Base-by-base conservation (phyloP, 352 stramenopile species). In the Saprolegnia parasitica region DNA sequence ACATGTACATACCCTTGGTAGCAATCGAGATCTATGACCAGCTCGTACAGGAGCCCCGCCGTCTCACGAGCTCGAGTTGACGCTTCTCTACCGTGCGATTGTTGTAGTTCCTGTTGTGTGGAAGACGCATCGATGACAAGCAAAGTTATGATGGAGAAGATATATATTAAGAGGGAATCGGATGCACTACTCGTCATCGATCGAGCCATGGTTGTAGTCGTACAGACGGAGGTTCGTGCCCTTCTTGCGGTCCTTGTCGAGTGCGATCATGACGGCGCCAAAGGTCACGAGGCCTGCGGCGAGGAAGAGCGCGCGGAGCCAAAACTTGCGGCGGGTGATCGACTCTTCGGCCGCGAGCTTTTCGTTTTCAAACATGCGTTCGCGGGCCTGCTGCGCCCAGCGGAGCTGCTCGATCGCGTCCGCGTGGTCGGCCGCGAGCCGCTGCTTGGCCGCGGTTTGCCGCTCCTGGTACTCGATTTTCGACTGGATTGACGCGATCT, bases 321-420 rank as follows among this genome's bases (percentile, higher is more conserved):
- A 60, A 24, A 60, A 60, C n/a, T 60, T 60, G 16, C 52, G 24
- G 11, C 52, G 52, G 8, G 20, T n/a, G 11, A 60, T 60, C 13
- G 52, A 60, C 35, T 60, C 52, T 24, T 60, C 52, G 11, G 52
- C 52, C 13, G 52, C 52, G 11, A 60, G 52, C 35, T 60, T 60
- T 24, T 60, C 52, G 35, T 60, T 60, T 40, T 60, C 52, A 60
- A 60, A n/a, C 13, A 60, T 16, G 24, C 52, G 52, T 9, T 60
- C 24, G 11, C 52, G 24, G 13, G 24, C 35, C 20, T 42, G 52
- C 35, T 60, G 52, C 13, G 24, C 52, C 52, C 52, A 60, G 35
- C 52, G 52, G 13, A 60, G n/a, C 11, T 40, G 24, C 35, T 60
- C 52, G 20, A 60, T 60, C 13, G 52, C 52, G 16, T 60, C 52